Evolutionary conservation across 768 basidiomycete genomes (phyloP).

Genomic region (Chiua virens): DNA sequence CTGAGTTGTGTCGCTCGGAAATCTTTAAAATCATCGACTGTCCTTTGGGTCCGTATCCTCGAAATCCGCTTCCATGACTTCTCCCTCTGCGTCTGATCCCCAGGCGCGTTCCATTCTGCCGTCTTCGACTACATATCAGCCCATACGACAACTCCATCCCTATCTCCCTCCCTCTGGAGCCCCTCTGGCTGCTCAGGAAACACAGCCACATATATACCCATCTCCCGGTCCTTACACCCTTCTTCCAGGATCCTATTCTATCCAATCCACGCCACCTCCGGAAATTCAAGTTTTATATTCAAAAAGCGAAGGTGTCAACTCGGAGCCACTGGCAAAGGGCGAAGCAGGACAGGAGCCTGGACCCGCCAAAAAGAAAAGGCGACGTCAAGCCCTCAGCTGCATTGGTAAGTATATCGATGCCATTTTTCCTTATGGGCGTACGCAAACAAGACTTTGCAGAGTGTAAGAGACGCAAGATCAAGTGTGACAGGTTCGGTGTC

Average conservation of each 20-base stretch:
- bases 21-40: constrained; percentile 23
- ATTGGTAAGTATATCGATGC: constrained; percentile 54
- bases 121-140: constrained; percentile 28
- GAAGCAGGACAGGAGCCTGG: constrained; percentile 47
- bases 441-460: constrained; percentile 42
- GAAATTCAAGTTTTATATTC: constrained; percentile 24
- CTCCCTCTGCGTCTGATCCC: constrained; percentile 25
- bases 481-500: constrained; percentile 71
- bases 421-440: neutral
- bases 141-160: constrained; percentile 68
- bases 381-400: constrained; percentile 81
- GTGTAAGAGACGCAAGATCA: constrained; percentile 86
- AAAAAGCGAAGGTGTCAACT: constrained; percentile 45
- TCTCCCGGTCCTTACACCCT: constrained; percentile 19
- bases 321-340: constrained; percentile 60
- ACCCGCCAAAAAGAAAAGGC: constrained; percentile 80
- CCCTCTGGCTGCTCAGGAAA: constrained; percentile 27
- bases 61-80: constrained; percentile 26
- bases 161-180: constrained; percentile 55
- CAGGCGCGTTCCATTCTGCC: constrained; percentile 29
- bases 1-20: constrained; percentile 17
- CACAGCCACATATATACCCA: constrained; percentile 29
- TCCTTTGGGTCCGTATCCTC: constrained; percentile 23
- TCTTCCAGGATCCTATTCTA: constrained; percentile 26
- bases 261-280: constrained; percentile 20